Conservation (phyloP, 176 grass and related monocot genomes). For the Tuctoria greenei region DNA sequence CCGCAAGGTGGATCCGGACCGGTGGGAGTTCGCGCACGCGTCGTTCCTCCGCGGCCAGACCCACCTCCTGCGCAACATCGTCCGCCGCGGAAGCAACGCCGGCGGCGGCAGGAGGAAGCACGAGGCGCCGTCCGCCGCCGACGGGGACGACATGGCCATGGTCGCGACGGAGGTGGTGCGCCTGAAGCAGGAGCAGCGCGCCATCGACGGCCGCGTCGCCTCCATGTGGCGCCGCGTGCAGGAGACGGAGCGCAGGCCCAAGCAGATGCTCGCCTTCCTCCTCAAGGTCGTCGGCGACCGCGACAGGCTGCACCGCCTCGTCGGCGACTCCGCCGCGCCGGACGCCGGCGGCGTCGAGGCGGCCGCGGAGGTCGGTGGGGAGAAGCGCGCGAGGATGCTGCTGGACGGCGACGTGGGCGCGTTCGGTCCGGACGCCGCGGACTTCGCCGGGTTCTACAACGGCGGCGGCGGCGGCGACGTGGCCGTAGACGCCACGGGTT, state of each 20-base stretch:
- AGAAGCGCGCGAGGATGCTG: constrained; percentile 48
- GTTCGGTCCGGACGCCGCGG: constrained; percentile 34
- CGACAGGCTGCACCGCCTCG: constrained; percentile 52
- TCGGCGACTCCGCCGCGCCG: constrained; percentile 7
- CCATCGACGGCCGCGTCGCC: constrained; percentile 59
- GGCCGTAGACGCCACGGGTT: constrained; percentile 1
- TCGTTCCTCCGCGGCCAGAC: constrained; percentile 72
- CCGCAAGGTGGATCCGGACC: constrained; percentile 77
- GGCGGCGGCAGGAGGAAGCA: constrained; percentile 31
- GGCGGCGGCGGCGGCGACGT: constrained; percentile 8
- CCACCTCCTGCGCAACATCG: constrained; percentile 60
- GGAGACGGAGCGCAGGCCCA: constrained; percentile 75
- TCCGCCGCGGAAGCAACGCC: constrained; percentile 42
- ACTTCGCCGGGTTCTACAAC: constrained; percentile 47
- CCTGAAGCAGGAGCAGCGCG: constrained; percentile 71
- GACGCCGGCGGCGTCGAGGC: neutral
- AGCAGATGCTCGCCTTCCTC: constrained; percentile 83
- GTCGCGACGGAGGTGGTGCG: constrained; percentile 73
- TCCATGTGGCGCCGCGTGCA: constrained; percentile 75
- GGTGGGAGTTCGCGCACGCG: constrained; percentile 77
- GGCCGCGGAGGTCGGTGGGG: neutral
- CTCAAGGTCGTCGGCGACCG: constrained; percentile 65
- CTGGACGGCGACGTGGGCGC: constrained; percentile 25
- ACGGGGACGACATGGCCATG: constrained; percentile 37
- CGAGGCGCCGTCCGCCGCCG: neutral